A percentile compares a stretch with the other conserved stretches of the same genome.
These are phyloP conservation scores for Elsinoe arachidis DNA, from an alignment of 2,329 filamentous ascomycete genomes.

Conservation along the genomic window DNA sequence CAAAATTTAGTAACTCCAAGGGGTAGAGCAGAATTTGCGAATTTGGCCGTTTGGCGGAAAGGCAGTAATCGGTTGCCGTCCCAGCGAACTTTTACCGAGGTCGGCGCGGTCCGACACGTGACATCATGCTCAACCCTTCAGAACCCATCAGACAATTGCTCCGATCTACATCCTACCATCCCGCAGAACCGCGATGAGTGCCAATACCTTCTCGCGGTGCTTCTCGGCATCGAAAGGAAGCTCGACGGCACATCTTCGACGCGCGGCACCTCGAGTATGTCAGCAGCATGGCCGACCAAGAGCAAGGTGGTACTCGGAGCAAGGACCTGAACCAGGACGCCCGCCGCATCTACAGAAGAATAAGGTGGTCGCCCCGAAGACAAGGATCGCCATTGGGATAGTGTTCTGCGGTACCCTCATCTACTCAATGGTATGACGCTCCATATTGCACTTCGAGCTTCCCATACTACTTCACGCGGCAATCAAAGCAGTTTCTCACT, in stretches of 20 bases:
- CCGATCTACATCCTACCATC: too few species aligned
- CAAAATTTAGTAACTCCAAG: too few species aligned
- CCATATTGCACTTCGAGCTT: background rate
- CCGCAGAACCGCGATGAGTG: background rate
- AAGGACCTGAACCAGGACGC: background rate
- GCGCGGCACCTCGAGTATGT: background rate
- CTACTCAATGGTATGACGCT: constrained; percentile 49
- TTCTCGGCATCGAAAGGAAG: background rate
- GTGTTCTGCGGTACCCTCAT: constrained; percentile 46
- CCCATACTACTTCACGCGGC: background rate
- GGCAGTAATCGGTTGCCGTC: too few species aligned
- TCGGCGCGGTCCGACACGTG: too few species aligned
- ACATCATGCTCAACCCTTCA: too few species aligned
- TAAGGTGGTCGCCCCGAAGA: constrained; percentile 32
- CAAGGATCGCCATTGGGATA: constrained; percentile 38
- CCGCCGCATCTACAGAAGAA: constrained; percentile 23
- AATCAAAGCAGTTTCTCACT: background rate
- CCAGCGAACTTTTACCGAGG: too few species aligned
- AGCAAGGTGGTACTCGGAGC: constrained; percentile 1
- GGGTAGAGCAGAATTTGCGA: too few species aligned
- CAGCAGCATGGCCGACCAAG: background rate
- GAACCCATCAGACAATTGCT: too few species aligned
- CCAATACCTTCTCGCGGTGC: background rate
- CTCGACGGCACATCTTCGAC: background rate
- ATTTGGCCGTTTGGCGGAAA: too few species aligned